These are phyloP conservation scores for Cytospora piceicola DNA, from an alignment of 2,329 filamentous ascomycete species.

Conservation along the genomic window DNA sequence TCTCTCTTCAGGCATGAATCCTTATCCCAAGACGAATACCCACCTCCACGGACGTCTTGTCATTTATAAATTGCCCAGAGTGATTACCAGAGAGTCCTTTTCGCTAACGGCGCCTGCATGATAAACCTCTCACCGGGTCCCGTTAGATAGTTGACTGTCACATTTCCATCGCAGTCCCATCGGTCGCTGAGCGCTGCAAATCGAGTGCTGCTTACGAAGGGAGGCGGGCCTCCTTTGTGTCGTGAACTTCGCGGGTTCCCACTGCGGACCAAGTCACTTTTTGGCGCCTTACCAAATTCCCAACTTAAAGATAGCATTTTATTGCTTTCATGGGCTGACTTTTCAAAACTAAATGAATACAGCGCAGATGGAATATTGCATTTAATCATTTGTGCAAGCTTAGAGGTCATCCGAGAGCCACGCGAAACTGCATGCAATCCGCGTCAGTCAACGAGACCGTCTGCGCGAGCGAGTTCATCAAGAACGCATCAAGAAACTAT, in stretches of 20 bases:
- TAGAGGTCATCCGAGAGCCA: conserved; percentile 4
- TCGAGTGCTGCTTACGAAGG: conserved; percentile 11
- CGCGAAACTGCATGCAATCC: conserved; percentile 7
- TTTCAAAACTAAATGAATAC: conserved; percentile 23
- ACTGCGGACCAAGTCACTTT: background rate
- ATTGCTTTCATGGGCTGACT: conserved; percentile 10
- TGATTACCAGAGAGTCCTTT: conserved; percentile 74
- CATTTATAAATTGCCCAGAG: conserved; percentile 91
- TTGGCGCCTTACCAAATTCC: conserved; percentile 6
- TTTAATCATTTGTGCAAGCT: background rate
- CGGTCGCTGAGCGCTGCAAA: conserved; percentile 9
- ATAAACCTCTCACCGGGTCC: conserved; percentile 68
- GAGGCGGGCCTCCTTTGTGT: background rate
- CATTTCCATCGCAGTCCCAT: conserved; percentile 50
- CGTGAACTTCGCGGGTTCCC: conserved; percentile 16
- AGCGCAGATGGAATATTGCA: conserved; percentile 13
- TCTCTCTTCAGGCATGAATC: conserved; percentile 68
- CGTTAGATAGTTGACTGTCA: conserved; percentile 97
- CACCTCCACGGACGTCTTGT: conserved; percentile 76
- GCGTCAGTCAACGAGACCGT: background rate
- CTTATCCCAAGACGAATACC: conserved; percentile 87
- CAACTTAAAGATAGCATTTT: conserved; percentile 5
- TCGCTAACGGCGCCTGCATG: conserved; percentile 93
- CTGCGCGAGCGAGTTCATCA: conserved; percentile 1
- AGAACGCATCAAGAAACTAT: conserved; percentile 5